Percentiles rank a stretch among this genome's conserved stretches.
Evolutionary conservation across 2,329 filamentous ascomycete genomes (phyloP).

Genomic region (Sclerotinia glacialis): DNA sequence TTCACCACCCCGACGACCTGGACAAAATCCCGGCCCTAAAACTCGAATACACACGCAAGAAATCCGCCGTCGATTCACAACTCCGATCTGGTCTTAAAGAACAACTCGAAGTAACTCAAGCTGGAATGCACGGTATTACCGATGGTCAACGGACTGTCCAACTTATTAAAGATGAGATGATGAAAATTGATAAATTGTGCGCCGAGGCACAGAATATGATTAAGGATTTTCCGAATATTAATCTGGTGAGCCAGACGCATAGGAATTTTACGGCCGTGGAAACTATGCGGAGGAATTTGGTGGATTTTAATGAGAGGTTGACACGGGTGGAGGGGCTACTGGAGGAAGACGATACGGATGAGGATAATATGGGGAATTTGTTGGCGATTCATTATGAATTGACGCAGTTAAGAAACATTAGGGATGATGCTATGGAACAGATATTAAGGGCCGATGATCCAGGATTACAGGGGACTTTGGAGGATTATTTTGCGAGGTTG

Average conservation of each 20-base stretch:
- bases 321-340: conserved; percentile 74
- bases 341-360: conserved; percentile 76
- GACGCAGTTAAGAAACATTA: conserved; percentile 86
- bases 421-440: conserved; percentile 95
- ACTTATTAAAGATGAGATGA: conserved; percentile 96
- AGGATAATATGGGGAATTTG: conserved; percentile 88
- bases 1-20: conserved; percentile 93
- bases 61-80: conserved; percentile 84
- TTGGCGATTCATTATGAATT: conserved; percentile 88
- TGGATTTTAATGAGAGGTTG: conserved; percentile 79
- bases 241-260: conserved; percentile 88
- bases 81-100: conserved; percentile 84
- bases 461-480: conserved; percentile 75
- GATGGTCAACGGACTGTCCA: conserved; percentile 91
- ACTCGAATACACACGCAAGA: conserved; percentile 91
- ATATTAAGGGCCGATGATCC: conserved; percentile 73
- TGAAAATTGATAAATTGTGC: conserved; percentile 96
- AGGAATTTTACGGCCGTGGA: conserved; percentile 93
- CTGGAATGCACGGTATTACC: conserved; percentile 82
- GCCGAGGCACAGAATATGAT: conserved; percentile 98
- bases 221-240: conserved; percentile 90
- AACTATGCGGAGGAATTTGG: conserved; percentile 86
- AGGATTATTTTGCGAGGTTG: conserved; percentile 83
- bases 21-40: conserved; percentile 92
- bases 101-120: conserved; percentile 90